Evolutionary conservation across 2,329 filamentous ascomycete genomes (phyloP), one percentile per base, ranked within the genome.

Genomic region (Trichoderma sp.): DNA sequence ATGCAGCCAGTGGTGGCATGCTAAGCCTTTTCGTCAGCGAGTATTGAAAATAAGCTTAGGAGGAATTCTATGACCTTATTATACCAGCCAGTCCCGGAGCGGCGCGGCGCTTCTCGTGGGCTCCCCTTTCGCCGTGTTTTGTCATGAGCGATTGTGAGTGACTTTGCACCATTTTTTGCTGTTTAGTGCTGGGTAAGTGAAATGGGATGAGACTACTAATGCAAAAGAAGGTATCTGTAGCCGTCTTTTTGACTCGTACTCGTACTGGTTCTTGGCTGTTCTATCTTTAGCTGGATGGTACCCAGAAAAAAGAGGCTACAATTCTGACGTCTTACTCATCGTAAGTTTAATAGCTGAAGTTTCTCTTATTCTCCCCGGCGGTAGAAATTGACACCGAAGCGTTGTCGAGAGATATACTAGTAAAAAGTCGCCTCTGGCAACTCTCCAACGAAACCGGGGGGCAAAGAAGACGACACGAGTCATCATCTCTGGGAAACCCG

Each of bases 1-100:
- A 68, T 60, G 36, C 36, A 68, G 34, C 34, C 57, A 62, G 67
- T 70, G 67, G 67, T 56, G 57, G 57, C 67, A 56, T 24, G 67
- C 67, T 70, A 70, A 70, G 67, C 67, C 67, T 70, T 70, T 70
- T 70, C 43, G 67, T 63, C 57, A 63, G 58, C 58, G 57, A 70
- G 67, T 70, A 70, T 72, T 68, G 70, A 61, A 72, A 72, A 72
- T 72, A 72, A 72, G 70, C 70, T 72, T 72, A 72, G 70, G 63
- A 72, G 64, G 28, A 61, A 67, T 72, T 65, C 51, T 69, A 69
- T 69, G 64, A 58, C 64, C 62, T 72, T 72, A 72, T 69, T 70
- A 63, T 68, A 47, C 39, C 69, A 21, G 43, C 69, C 60, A 67
- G 47, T 58, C 61, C 30, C 21, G 18, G 21, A 58, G 60, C 47